These are phyloP conservation scores for Lobulomyces angularis DNA, from an alignment of 192 early-diverging fungal genomes.

Conservation along the genomic window DNA sequence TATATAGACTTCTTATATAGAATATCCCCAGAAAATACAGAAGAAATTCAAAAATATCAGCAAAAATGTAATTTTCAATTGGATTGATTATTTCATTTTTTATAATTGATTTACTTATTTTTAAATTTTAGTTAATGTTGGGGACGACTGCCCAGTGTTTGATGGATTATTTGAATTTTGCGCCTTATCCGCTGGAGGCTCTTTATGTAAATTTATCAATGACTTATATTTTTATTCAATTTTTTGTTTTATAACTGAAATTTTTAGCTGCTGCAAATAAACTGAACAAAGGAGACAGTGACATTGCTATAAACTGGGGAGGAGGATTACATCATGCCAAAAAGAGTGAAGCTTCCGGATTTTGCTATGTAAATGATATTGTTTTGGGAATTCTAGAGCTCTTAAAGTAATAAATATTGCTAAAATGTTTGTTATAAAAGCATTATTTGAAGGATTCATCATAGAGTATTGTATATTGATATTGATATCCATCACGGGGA, in stretches of 20 bases:
- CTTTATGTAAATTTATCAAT: conserved; percentile 40
- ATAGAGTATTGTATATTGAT: conserved; percentile 88
- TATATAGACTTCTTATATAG: conserved; percentile 93
- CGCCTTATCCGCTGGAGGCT: conserved; percentile 80
- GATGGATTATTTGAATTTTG: conserved; percentile 96
- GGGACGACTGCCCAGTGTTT: conserved; percentile 97
- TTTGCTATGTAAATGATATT: conserved; percentile 98
- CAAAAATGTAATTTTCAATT: conserved; percentile 24
- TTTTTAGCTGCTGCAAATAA: conserved; percentile 66
- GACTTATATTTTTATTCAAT: not conserved
- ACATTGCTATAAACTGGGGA: conserved; percentile 97
- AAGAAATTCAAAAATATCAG: conserved; percentile 28
- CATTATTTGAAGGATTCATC: conserved; percentile 25
- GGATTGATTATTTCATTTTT: conserved; percentile 2
- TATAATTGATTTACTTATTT: conserved; percentile 57
- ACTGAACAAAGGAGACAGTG: conserved; percentile 61
- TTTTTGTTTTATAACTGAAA: not conserved
- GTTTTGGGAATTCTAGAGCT: conserved; percentile 85
- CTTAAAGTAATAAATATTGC: conserved; percentile 34
- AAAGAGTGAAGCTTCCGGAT: conserved; percentile 78
- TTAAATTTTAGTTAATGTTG: conserved; percentile 61
- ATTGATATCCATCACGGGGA: conserved; percentile 98
- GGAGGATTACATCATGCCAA: conserved; percentile 94
- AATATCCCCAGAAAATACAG: conserved; percentile 35
- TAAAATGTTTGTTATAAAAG: not conserved